Conservation (phyloP, 345 rosid species). For the Euphorbia tirucalli region DNA sequence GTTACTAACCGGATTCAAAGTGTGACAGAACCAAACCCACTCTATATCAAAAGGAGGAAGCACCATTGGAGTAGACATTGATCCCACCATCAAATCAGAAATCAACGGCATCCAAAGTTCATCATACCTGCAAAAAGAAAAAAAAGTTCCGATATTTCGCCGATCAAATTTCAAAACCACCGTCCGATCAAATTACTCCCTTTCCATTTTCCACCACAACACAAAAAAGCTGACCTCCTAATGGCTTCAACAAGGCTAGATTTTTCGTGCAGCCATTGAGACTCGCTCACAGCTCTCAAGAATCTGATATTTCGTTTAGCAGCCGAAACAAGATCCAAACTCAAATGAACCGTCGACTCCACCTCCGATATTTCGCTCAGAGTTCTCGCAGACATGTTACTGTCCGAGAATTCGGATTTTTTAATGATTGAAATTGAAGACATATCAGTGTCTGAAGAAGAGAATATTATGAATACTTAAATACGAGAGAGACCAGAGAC, state of each 20-base stretch:
- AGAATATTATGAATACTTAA: neutral
- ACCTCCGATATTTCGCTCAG: constrained; percentile 64
- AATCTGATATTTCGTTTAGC: constrained; percentile 57
- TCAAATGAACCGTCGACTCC: constrained; percentile 37
- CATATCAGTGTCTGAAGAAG: neutral
- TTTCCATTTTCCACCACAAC: neutral
- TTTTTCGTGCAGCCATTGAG: constrained; percentile 67
- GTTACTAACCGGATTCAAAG: constrained; percentile 65
- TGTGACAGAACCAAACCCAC: constrained; percentile 97
- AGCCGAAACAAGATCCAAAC: constrained; percentile 69
- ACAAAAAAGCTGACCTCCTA: constrained; percentile 52
- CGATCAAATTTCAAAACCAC: neutral
- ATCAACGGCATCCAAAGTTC: constrained; percentile 96
- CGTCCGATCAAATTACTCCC: constrained; percentile 14
- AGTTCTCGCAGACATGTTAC: constrained; percentile 39
- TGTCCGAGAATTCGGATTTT: constrained; percentile 18
- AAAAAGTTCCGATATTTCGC: neutral
- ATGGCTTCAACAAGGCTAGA: constrained; percentile 56
- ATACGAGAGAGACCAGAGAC: constrained; percentile 2
- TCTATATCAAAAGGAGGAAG: constrained; percentile 91
- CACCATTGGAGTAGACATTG: constrained; percentile 50
- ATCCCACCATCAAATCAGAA: constrained; percentile 63
- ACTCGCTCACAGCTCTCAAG: constrained; percentile 55
- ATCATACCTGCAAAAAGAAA: constrained; percentile 56
- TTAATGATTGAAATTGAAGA: neutral